These are phyloP conservation scores for Pestalotiopsis sp. DNA, from an alignment of 2,329 filamentous ascomycete genomes.

Conservation along the genomic window DNA sequence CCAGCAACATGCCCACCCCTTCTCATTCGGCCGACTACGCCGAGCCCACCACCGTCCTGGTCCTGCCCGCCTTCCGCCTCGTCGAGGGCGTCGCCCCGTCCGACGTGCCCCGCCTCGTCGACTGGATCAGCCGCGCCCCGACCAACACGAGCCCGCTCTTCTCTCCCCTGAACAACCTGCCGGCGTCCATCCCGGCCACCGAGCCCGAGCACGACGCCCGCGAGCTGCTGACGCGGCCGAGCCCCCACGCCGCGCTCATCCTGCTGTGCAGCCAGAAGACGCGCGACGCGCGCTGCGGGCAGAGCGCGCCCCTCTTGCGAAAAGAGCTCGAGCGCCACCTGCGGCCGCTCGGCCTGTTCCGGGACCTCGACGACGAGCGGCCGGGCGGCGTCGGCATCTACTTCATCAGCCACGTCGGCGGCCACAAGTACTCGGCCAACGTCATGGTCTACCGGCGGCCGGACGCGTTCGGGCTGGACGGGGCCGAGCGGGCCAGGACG, in stretches of 20 bases:
- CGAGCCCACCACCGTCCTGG: slow-evolving; percentile 74
- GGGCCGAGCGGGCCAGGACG: slow-evolving; percentile 37
- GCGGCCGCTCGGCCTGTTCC: slow-evolving; percentile 77
- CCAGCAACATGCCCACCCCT: slow-evolving; percentile 85
- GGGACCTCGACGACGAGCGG: slow-evolving; percentile 84
- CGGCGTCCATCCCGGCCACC: slow-evolving; percentile 28
- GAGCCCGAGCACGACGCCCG: slow-evolving; percentile 31
- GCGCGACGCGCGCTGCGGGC: slow-evolving; percentile 92
- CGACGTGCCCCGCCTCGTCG: slow-evolving; percentile 70
- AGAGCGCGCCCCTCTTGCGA: slow-evolving; percentile 85
- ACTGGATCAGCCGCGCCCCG: slow-evolving; percentile 68
- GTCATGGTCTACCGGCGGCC: slow-evolving; percentile 82
- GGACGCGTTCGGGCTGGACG: slow-evolving; percentile 56
- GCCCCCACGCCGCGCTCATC: slow-evolving; percentile 82
- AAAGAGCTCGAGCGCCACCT: slow-evolving; percentile 89
- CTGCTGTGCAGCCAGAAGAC: slow-evolving; percentile 92
- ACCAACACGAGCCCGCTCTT: slow-evolving; percentile 69
- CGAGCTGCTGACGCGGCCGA: slow-evolving; percentile 51
- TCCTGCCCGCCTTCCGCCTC: slow-evolving; percentile 82
- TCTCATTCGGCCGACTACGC: slow-evolving; percentile 62
- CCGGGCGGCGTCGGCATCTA: slow-evolving; percentile 93
- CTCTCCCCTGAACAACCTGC: slow-evolving; percentile 26
- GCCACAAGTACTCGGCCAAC: slow-evolving; percentile 95
- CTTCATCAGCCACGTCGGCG: slow-evolving; percentile 94
- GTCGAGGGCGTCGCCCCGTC: slow-evolving; percentile 81